phyloP scores from a whole-genome alignment of 2,329 filamentous ascomycete species.

The Scorias spongiosa region DNA sequence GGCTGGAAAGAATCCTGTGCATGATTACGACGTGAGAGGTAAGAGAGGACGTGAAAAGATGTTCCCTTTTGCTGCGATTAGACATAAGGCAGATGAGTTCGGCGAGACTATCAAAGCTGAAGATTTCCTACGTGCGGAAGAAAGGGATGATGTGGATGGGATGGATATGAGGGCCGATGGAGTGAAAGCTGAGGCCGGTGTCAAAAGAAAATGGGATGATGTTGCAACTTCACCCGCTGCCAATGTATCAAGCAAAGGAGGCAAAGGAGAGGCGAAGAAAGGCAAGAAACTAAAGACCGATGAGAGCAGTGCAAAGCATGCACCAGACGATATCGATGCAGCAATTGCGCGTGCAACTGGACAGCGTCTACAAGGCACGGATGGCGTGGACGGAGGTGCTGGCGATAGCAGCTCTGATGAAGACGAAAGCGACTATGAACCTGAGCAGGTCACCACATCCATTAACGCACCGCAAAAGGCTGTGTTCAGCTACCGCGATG shows the following conservation, averaged over 20 bases:
- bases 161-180: conserved; percentile 43
- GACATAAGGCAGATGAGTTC: conserved; percentile 75
- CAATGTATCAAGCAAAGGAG: conserved; percentile 1
- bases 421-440: conserved; percentile 34
- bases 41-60: conserved; percentile 87
- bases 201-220: conserved; percentile 91
- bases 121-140: conserved; percentile 84
- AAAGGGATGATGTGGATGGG: conserved; percentile 61
- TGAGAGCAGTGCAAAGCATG: conserved; percentile 10
- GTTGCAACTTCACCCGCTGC: conserved; percentile 23
- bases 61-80: conserved; percentile 72
- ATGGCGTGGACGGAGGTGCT: conserved; percentile 7
- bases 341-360: conserved; percentile 18
- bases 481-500: conserved; percentile 44
- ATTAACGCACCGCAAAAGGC: conserved; percentile 61
- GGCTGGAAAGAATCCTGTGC: conserved; percentile 56
- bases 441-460: conserved; percentile 25
- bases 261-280: conserved; percentile 15
- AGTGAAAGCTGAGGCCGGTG: conserved; percentile 31
- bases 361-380: conserved; percentile 18
- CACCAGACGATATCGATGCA: conserved; percentile 21
- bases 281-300: conserved; percentile 49
- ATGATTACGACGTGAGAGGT: conserved; percentile 80
- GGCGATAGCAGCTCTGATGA: conserved; percentile 8
- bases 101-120: conserved; percentile 87